Percentiles rank a stretch among this genome's conserved stretches.
These are phyloP conservation scores for Venturia pyrina DNA, from an alignment of 2,329 filamentous ascomycete genomes.

Conservation along the genomic window DNA sequence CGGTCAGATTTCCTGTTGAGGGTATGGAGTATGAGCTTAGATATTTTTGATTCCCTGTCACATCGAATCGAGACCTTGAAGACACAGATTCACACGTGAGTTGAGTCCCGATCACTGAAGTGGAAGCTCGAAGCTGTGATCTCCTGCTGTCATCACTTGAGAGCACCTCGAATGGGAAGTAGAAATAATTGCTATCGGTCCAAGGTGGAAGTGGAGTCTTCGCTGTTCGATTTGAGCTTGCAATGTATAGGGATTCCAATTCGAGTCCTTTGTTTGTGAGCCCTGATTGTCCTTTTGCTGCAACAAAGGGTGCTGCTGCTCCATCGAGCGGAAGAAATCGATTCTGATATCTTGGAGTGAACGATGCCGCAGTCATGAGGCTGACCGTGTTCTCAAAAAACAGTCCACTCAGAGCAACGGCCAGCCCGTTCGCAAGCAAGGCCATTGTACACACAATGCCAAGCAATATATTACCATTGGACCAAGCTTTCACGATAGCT, in stretches of 20 bases:
- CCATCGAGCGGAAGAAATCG: constrained; percentile 22
- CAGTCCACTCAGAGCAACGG: constrained; percentile 42
- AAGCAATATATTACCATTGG: constrained; percentile 37
- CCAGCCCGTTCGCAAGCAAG: constrained; percentile 42
- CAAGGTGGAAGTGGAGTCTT: constrained; percentile 40
- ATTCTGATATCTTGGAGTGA: constrained; percentile 15
- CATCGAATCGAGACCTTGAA: neutral
- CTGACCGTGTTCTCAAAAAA: constrained; percentile 31
- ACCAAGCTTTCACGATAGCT: constrained; percentile 35
- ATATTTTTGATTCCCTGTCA: neutral
- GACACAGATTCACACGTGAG: constrained; percentile 22
- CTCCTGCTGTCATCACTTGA: neutral
- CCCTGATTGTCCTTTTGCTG: too few species aligned
- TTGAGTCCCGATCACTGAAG: constrained; percentile 25
- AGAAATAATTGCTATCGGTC: constrained; percentile 36
- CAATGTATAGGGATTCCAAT: constrained; percentile 32
- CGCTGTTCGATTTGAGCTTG: constrained; percentile 36
- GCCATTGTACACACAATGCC: constrained; percentile 38
- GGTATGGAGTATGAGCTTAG: neutral
- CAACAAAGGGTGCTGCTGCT: constrained; percentile 14
- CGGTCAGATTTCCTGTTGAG: neutral
- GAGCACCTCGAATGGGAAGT: constrained; percentile 33
- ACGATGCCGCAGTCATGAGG: constrained; percentile 13
- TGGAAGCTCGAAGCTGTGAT: constrained; percentile 19
- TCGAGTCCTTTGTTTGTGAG: neutral